Evolutionary conservation across 805 yeast species (phyloP).

Genomic region (Lipomyces orientalis): DNA sequence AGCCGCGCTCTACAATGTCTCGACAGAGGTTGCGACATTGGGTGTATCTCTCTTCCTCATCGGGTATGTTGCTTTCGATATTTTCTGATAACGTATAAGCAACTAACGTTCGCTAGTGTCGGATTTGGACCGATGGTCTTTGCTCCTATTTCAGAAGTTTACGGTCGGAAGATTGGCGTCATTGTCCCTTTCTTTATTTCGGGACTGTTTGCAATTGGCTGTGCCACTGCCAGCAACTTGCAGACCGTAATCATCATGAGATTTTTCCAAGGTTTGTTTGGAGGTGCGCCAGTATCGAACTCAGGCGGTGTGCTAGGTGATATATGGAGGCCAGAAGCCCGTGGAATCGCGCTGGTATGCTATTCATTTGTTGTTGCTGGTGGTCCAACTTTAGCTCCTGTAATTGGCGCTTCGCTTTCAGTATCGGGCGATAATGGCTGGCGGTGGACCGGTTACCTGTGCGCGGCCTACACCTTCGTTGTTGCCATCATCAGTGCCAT

Average conservation of each 20-base stretch:
- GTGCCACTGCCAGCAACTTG: constrained; percentile 54
- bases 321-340: constrained; percentile 54
- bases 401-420: constrained; percentile 66
- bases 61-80: constrained; percentile 48
- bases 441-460: constrained; percentile 88
- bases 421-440: constrained; percentile 59
- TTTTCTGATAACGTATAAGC: neutral
- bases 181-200: constrained; percentile 50
- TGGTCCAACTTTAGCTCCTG: constrained; percentile 55
- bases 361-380: constrained; percentile 56
- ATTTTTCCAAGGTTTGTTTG: constrained; percentile 75
- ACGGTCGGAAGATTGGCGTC: constrained; percentile 72
- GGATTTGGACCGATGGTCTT: constrained; percentile 84
- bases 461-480: constrained; percentile 68
- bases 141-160: constrained; percentile 78
- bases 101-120: constrained; percentile 42
- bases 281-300: constrained; percentile 82
- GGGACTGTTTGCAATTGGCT: constrained; percentile 37
- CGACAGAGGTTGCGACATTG: constrained; percentile 26
- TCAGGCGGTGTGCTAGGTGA: constrained; percentile 84
- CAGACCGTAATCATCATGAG: constrained; percentile 68
- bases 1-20: constrained; percentile 19
- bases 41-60: constrained; percentile 54
- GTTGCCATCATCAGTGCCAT: constrained; percentile 51
- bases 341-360: constrained; percentile 60